Evolutionary conservation across 768 basidiomycete species (phyloP).

Genomic region (Hygrocybe coccinea): DNA sequence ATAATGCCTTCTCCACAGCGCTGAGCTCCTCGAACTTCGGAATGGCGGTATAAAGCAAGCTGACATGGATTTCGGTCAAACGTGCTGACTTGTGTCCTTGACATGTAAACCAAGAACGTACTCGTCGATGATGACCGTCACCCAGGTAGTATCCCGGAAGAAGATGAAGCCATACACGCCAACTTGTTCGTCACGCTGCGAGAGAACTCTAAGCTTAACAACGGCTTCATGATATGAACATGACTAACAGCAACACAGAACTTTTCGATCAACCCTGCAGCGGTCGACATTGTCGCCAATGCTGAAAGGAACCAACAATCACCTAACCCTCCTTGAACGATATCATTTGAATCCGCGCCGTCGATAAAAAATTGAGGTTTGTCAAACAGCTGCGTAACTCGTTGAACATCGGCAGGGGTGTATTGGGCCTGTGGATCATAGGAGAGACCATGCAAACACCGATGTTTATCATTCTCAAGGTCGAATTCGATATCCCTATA

Average conservation of each 20-base stretch:
- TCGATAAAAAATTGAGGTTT: constrained; percentile 47
- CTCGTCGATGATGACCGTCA: constrained; percentile 55
- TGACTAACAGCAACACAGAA: constrained; percentile 45
- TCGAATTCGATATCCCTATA: constrained; percentile 55
- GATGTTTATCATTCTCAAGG: constrained; percentile 37
- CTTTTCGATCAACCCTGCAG: constrained; percentile 43
- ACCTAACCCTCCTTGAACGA: constrained; percentile 46
- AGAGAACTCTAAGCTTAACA: background rate
- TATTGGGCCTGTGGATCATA: constrained; percentile 11
- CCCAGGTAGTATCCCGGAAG: constrained; percentile 49
- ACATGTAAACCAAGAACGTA: constrained; percentile 22
- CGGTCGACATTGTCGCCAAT: constrained; percentile 44
- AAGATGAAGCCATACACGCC: constrained; percentile 59
- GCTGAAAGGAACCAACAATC: constrained; percentile 55
- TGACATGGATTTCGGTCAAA: constrained; percentile 15
- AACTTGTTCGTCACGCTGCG: constrained; percentile 45
- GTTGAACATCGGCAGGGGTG: constrained; percentile 38
- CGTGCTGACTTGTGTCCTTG: background rate
- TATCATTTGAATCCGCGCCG: constrained; percentile 40
- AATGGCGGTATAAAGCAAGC: constrained; percentile 45
- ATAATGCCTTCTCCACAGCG: constrained; percentile 37
- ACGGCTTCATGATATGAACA: background rate
- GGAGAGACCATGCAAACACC: constrained; percentile 38
- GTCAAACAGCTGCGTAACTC: constrained; percentile 50
- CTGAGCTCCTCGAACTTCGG: constrained; percentile 51